Base-by-base conservation (phyloP, 2,329 filamentous ascomycete species). In the Phyllosticta ampelicida region DNA sequence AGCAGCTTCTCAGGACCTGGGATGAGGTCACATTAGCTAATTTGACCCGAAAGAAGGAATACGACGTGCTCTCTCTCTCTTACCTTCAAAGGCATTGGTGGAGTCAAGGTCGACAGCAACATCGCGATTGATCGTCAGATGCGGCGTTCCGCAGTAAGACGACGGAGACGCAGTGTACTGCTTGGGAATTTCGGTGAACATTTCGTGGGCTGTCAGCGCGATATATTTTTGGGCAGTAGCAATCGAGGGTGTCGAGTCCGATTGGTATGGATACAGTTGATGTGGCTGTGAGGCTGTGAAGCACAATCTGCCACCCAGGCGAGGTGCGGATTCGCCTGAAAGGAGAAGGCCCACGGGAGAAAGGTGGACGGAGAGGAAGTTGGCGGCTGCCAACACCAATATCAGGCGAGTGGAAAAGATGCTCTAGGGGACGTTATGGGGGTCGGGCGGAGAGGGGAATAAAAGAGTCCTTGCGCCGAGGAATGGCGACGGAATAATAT, bases 291-390 rank as follows among this genome's bases (percentile, higher is more conserved):
- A 61, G 64, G 44, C 65, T 63, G 86, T 87, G 87, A 87, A 94
- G 90, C 90, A 89, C 90, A 90, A 87, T 90, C 90, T 95, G 85
- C 88, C 85, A 82, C 89, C 84, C 89, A 95, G 90, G 92, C 89
- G 89, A 91, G 91, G 86, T 90, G 87, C 84, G 84, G 86, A 87
- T 88, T 81, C 88, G 90, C 82, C 85, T 88, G 89, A 91, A 44
- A 79, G 91, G 87, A 94, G 89, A 90, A 94, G 90, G 89, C 90
- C 89, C 90, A 94, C 87, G 36, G 16, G 36, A 66, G 64, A 61
- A 64, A 75, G 78, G 81, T 79, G 77, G 78, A 76, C 74, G 74
- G 67, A 75, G 68, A 66, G 18, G 75, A 81, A 82, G 88, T 87
- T 92, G 88, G 90, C 88, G 83, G 82, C 70, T 87, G 87, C 89